phyloP scores from a whole-genome alignment of 306 rosid genomes.

The Macrotyloma uniflorum region DNA sequence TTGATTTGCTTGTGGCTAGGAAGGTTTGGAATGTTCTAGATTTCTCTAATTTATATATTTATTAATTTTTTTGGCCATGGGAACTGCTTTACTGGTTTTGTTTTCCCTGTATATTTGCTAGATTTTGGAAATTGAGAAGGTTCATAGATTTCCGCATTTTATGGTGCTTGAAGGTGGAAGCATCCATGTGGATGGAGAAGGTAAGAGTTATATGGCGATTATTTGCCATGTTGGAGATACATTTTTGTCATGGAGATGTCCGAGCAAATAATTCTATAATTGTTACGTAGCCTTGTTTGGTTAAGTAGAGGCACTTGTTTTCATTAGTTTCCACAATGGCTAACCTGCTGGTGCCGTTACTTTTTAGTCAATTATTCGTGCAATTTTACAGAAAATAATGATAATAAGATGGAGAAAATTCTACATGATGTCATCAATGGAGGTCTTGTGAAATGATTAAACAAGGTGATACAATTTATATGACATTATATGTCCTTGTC shows the following conservation, averaged over 20 bases:
- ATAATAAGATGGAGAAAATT: too few species aligned
- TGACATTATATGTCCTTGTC: neutral
- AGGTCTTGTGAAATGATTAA: too few species aligned
- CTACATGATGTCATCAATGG: too few species aligned
- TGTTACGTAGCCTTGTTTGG: too few species aligned
- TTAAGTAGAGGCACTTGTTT: too few species aligned
- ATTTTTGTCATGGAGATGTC: neutral
- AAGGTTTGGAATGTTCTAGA: constrained; percentile 56
- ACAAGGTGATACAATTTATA: neutral
- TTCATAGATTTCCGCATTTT: constrained; percentile 72
- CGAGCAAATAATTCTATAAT: too few species aligned
- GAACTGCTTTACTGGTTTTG: constrained; percentile 25
- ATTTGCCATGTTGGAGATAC: neutral
- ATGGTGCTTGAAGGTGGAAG: constrained; percentile 96
- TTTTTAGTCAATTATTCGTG: too few species aligned
- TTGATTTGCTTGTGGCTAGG: constrained; percentile 63
- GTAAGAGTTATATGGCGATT: constrained; percentile 45
- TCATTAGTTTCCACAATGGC: too few species aligned
- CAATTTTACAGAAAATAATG: too few species aligned
- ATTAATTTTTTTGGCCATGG: neutral
- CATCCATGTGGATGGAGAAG: constrained; percentile 99
- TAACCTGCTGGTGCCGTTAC: too few species aligned
- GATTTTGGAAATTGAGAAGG: constrained; percentile 74
- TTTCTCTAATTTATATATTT: neutral
- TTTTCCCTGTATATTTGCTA: constrained; percentile 40